Evolutionary conservation across 176 grass and related monocot genomes (phyloP).

Genomic region (Rhynchospora breviuscula): DNA sequence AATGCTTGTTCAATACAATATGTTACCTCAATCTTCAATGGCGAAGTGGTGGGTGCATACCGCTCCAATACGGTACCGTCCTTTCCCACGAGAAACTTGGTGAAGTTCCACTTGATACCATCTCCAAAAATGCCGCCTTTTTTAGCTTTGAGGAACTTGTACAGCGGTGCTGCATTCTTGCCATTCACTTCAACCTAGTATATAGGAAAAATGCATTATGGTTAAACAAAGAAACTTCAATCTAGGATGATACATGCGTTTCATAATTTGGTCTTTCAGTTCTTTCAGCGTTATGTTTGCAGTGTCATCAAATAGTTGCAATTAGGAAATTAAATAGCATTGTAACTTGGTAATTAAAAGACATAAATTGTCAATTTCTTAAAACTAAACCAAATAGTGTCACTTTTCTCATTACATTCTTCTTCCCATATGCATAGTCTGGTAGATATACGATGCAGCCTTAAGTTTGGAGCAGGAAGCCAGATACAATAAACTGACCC

Average conservation of each 20-base stretch:
- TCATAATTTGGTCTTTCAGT: background rate
- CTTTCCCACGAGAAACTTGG: slow-evolving; percentile 31
- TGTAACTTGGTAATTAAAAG: background rate
- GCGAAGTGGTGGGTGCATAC: slow-evolving; percentile 34
- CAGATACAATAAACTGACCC: background rate
- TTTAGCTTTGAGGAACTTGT: slow-evolving; percentile 35
- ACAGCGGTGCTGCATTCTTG: slow-evolving; percentile 30
- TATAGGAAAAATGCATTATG: background rate
- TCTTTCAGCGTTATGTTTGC: background rate
- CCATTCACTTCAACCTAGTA: slow-evolving; percentile 40
- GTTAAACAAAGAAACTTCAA: background rate
- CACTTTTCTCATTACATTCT: background rate
- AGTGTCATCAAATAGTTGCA: background rate
- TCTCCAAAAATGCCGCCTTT: slow-evolving; percentile 36
- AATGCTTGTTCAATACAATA: background rate
- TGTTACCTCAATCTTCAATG: slow-evolving; percentile 33
- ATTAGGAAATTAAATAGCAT: background rate
- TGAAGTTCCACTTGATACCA: slow-evolving; percentile 42
- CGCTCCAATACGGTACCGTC: slow-evolving; percentile 30
- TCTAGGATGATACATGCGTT: background rate
- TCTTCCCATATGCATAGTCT: background rate
- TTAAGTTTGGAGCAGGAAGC: background rate
- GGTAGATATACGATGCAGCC: background rate
- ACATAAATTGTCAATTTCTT: background rate
- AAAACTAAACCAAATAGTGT: background rate